A percentile compares a stretch with the other conserved stretches of the same genome.
These are phyloP conservation scores for Fraxinus anomala DNA, from an alignment of 257 asterid genomes.

Conservation along the genomic window DNA sequence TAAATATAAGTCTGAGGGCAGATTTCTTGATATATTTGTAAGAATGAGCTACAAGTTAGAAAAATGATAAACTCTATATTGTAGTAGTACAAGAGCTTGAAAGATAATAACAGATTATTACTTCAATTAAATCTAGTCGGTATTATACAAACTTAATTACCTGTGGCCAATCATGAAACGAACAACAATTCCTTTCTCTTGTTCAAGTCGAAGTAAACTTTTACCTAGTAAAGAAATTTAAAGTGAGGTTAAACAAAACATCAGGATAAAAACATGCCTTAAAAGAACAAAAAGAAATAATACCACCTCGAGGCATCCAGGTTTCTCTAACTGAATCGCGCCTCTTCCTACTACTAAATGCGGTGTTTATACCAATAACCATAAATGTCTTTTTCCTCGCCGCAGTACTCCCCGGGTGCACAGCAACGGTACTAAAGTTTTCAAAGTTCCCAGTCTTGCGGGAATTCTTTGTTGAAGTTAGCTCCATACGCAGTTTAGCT, in stretches of 20 bases:
- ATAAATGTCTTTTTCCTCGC: constrained; percentile 52
- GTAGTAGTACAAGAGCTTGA: not conserved
- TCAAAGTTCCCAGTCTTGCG: constrained; percentile 32
- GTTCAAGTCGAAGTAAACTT: constrained; percentile 56
- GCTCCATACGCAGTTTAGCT: constrained; percentile 52
- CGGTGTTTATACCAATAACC: constrained; percentile 79
- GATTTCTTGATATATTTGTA: not conserved
- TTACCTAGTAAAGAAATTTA: constrained; percentile 43
- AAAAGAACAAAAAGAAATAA: not conserved
- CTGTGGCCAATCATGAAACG: constrained; percentile 92
- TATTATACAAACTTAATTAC: constrained; percentile 28
- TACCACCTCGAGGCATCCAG: constrained; percentile 84
- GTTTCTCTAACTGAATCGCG: constrained; percentile 84
- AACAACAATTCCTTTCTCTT: constrained; percentile 75
- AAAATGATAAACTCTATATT: not conserved
- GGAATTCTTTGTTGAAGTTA: constrained; percentile 44
- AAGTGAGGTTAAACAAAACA: not conserved
- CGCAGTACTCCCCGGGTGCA: constrained; percentile 8
- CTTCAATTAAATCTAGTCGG: not conserved
- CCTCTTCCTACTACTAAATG: constrained; percentile 80
- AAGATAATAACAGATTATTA: not conserved
- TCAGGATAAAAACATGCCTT: not conserved
- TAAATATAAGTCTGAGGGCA: not conserved
- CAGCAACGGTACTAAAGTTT: constrained; percentile 24
- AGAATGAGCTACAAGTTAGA: not conserved